These are phyloP conservation scores for Acanthamoeba castellanii DNA, from an alignment of 208 protist species.

Conservation along the genomic window DNA sequence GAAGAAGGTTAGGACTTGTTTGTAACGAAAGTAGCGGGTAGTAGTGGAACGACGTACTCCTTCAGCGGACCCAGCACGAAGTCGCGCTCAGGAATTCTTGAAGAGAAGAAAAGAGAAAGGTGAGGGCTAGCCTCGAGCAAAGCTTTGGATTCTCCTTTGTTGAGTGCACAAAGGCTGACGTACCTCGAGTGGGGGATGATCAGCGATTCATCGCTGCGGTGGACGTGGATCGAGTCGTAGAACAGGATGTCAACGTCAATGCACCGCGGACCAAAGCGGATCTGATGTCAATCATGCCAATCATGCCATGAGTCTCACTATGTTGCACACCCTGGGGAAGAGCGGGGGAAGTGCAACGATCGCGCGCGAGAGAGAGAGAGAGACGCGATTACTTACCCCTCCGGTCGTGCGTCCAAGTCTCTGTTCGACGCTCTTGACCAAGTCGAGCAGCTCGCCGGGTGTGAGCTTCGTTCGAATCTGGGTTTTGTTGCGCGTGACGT, in stretches of 20 bases:
- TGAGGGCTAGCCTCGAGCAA: no score
- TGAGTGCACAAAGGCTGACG: not conserved
- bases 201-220: constrained; percentile 35
- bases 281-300: not conserved
- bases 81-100: constrained; percentile 76
- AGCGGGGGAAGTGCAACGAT: not conserved
- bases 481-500: no score
- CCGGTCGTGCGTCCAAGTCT: constrained; percentile 4
- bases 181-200: constrained; percentile 58
- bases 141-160: not conserved
- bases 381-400: not conserved
- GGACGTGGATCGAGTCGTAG: constrained; percentile 74
- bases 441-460: constrained; percentile 48
- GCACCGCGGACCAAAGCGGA: constrained; percentile 74
- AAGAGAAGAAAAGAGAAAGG: not conserved
- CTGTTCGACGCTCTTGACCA: constrained; percentile 61
- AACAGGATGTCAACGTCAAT: constrained; percentile 83
- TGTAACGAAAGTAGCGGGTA: not conserved
- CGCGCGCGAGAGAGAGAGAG: not conserved
- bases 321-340: not conserved
- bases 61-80: constrained; percentile 80
- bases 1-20: not conserved
- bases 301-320: not conserved
- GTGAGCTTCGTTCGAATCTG: constrained; percentile 59
- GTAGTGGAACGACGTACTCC: constrained; percentile 56